A percentile compares a stretch with the other conserved stretches of the same genome.
Evolutionary conservation across 164 flowering plant genomes (phyloP).

Genomic region (Dillenia suffruticosa): DNA sequence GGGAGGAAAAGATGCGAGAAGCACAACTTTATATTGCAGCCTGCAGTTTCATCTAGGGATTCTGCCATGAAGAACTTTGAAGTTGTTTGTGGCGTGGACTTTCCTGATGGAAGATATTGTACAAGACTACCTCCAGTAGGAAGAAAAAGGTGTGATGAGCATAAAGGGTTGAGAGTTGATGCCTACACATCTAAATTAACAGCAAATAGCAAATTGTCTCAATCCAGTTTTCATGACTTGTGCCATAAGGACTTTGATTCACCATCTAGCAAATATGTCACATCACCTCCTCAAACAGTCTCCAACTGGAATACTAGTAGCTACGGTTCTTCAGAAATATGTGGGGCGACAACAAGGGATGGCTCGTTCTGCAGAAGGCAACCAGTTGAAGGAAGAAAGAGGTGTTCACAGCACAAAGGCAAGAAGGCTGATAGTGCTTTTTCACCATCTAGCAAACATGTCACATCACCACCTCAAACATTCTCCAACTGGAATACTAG

Average conservation of each 20-base stretch:
- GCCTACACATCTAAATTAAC: not conserved
- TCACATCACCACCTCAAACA: too few species aligned
- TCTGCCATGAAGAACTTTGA: too few species aligned
- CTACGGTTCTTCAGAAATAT: not conserved
- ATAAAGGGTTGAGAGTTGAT: slow-evolving; percentile 10
- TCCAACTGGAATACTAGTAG: too few species aligned
- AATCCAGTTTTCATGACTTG: not conserved
- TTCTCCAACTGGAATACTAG: too few species aligned
- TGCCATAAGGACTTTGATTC: too few species aligned
- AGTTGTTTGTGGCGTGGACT: slow-evolving; percentile 6
- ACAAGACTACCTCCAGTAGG: slow-evolving; percentile 7
- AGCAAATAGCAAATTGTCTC: not conserved
- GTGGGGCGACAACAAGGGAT: slow-evolving; percentile 22
- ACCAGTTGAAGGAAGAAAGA: slow-evolving; percentile 5
- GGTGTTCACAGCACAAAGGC: slow-evolving; percentile 53
- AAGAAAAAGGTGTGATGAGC: slow-evolving; percentile 19
- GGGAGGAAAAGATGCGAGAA: too few species aligned
- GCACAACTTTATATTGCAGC: too few species aligned
- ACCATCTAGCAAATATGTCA: not conserved
- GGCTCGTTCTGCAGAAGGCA: slow-evolving; percentile 33
- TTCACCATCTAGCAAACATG: not conserved
- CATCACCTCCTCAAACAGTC: too few species aligned
- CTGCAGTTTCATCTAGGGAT: too few species aligned
- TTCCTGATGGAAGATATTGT: slow-evolving; percentile 7
- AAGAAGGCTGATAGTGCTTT: slow-evolving; percentile 15